Conservation (phyloP, 139 green algal species). For the Micractinium conductrix region DNA sequence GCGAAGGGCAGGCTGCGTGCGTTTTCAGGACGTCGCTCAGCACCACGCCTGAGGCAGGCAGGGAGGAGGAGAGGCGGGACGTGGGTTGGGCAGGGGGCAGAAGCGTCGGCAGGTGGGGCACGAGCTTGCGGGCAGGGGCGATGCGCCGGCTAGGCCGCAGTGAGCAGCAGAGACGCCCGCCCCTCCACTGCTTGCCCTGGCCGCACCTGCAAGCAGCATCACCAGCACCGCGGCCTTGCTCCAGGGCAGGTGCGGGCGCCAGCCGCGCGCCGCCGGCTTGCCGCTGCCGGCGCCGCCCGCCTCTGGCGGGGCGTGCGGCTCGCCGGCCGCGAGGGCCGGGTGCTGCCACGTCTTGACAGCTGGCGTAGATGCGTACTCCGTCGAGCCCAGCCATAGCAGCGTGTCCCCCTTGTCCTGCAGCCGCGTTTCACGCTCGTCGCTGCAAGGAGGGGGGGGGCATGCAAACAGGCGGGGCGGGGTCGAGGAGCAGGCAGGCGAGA, state of each 20-base stretch:
- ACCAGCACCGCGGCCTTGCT: background rate
- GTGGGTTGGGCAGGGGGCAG: background rate
- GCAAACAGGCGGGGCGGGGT: background rate
- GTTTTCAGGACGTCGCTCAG: conserved; percentile 36
- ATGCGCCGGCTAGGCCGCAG: too few species aligned
- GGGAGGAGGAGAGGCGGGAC: background rate
- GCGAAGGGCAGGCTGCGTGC: conserved; percentile 45
- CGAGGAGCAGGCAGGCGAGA: background rate
- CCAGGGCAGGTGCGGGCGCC: background rate
- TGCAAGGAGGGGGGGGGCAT: background rate
- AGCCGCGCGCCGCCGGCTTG: background rate
- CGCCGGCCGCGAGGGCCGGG: background rate
- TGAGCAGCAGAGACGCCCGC: background rate
- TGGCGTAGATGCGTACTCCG: background rate
- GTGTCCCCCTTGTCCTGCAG: background rate
- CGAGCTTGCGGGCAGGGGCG: background rate
- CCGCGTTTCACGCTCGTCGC: background rate
- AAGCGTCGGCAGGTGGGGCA: background rate
- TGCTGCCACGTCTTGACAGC: background rate
- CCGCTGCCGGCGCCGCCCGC: background rate
- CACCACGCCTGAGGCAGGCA: conserved; percentile 42
- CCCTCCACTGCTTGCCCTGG: background rate
- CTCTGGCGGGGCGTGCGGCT: too few species aligned
- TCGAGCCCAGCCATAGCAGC: background rate
- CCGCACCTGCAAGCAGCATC: conserved; percentile 19